These are phyloP conservation scores for Lizonia empirigonia DNA, from an alignment of 2,329 filamentous ascomycete genomes.

Conservation along the genomic window DNA sequence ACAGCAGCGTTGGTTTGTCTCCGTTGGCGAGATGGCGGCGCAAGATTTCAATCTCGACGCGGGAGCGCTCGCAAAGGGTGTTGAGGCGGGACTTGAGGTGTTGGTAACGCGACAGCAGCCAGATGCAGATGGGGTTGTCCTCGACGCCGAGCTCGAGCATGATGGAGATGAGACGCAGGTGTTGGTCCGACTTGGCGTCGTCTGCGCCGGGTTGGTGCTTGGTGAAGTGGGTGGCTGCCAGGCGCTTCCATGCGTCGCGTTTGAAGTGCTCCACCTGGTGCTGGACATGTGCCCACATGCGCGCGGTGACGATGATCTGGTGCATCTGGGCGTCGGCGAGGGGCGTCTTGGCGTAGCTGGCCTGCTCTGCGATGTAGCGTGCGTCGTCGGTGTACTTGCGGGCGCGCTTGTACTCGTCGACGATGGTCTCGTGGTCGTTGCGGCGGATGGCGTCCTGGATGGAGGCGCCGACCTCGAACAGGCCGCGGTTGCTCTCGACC, in stretches of 20 bases:
- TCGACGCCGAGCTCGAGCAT: constrained; percentile 93
- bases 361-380: constrained; percentile 65
- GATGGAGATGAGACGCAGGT: constrained; percentile 88
- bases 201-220: constrained; percentile 55
- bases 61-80: constrained; percentile 79
- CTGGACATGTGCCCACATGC: constrained; percentile 95
- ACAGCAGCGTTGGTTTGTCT: constrained; percentile 72
- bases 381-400: constrained; percentile 81
- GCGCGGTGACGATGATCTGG: constrained; percentile 82
- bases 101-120: constrained; percentile 88
- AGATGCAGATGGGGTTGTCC: constrained; percentile 95
- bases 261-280: constrained; percentile 87
- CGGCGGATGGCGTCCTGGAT: constrained; percentile 86
- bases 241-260: constrained; percentile 81
- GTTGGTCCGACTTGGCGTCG: constrained; percentile 70
- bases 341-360: constrained; percentile 56
- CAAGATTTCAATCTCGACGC: constrained; percentile 89
- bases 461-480: constrained; percentile 78
- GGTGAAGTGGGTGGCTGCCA: constrained; percentile 69
- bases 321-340: constrained; percentile 82
- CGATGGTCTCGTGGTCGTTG: constrained; percentile 84
- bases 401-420: constrained; percentile 87
- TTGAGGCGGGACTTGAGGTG: constrained; percentile 86
- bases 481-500: constrained; percentile 77
- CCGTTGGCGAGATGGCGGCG: constrained; percentile 77